phyloP scores from a whole-genome alignment of 2,329 filamentous ascomycete species.

The Pseudogymnoascus sp. region DNA sequence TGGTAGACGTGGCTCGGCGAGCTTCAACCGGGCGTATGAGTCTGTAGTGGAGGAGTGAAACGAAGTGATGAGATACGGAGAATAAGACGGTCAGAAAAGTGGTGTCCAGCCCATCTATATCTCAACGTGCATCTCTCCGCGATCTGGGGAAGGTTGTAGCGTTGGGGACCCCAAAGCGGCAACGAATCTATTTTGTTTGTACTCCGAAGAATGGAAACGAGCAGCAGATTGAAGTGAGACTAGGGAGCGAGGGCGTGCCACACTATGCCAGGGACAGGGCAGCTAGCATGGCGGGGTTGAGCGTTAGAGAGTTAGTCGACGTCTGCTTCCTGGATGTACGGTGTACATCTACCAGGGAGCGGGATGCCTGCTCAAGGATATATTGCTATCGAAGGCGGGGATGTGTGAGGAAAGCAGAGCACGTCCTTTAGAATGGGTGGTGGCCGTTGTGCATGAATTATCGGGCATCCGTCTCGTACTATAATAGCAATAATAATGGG shows the following conservation, averaged over 20 bases:
- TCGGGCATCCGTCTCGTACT: neutral
- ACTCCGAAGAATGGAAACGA: slow-evolving; percentile 1
- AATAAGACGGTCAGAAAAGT: neutral
- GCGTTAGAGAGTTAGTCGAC: slow-evolving; percentile 5
- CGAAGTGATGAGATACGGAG: neutral
- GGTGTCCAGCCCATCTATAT: slow-evolving; percentile 5
- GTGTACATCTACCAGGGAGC: neutral
- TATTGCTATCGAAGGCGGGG: slow-evolving; percentile 2
- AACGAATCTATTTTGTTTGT: slow-evolving; percentile 5
- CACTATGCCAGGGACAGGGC: slow-evolving; percentile 4
- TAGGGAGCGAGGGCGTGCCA: neutral
- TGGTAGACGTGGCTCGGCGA: neutral
- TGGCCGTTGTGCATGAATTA: neutral
- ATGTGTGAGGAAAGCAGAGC: neutral
- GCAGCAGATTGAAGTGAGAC: slow-evolving; percentile 4
- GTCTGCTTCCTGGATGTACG: neutral
- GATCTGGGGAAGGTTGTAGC: neutral
- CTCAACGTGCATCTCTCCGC: slow-evolving; percentile 1
- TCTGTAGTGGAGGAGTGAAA: neutral
- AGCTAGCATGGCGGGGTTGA: slow-evolving; percentile 3
- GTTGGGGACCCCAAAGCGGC: slow-evolving; percentile 2
- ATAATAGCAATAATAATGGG: neutral
- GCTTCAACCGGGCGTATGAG: slow-evolving; percentile 1
- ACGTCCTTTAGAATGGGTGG: neutral
- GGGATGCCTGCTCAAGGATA: neutral